A percentile compares a stretch with the other conserved stretches of the same genome.
Conservation (phyloP, 2,329 filamentous ascomycete species). For the Balansia obtecta region DNA sequence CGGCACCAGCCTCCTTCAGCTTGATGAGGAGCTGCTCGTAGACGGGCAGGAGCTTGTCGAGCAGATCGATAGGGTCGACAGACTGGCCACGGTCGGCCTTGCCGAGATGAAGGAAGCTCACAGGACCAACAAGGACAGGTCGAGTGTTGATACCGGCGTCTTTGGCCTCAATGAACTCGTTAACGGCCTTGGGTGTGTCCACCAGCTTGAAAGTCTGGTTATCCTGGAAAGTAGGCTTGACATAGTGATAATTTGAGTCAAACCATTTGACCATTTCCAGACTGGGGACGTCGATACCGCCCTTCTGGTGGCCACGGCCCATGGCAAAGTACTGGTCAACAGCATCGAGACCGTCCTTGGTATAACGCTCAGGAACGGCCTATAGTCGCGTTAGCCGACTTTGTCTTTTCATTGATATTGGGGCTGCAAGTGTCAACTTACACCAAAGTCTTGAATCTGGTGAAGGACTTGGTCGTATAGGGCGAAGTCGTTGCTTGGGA, state of each 20-base stretch:
- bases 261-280: conserved; percentile 99
- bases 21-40: conserved; percentile 87
- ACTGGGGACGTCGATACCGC: conserved; percentile 79
- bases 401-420: neutral
- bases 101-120: conserved; percentile 93
- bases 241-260: conserved; percentile 99
- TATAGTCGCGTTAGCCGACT: conserved; percentile 20
- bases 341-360: conserved; percentile 71
- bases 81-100: conserved; percentile 95
- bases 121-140: conserved; percentile 87
- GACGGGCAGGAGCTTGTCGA: conserved; percentile 85
- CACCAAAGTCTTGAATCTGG: conserved; percentile 96
- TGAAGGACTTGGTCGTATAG: conserved; percentile 96
- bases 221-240: conserved; percentile 96
- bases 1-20: conserved; percentile 92
- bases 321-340: conserved; percentile 99
- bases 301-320: conserved; percentile 97
- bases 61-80: conserved; percentile 84
- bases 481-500: conserved; percentile 99
- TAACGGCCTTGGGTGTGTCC: conserved; percentile 81
- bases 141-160: conserved; percentile 87
- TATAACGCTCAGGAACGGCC: conserved; percentile 89
- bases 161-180: conserved; percentile 94
- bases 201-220: conserved; percentile 91
- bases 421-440: conserved; percentile 34